Evolutionary conservation across 768 basidiomycete species (phyloP), one percentile per base, ranked within the genome.

Genomic region (Pleurotus tuoliensis): DNA sequence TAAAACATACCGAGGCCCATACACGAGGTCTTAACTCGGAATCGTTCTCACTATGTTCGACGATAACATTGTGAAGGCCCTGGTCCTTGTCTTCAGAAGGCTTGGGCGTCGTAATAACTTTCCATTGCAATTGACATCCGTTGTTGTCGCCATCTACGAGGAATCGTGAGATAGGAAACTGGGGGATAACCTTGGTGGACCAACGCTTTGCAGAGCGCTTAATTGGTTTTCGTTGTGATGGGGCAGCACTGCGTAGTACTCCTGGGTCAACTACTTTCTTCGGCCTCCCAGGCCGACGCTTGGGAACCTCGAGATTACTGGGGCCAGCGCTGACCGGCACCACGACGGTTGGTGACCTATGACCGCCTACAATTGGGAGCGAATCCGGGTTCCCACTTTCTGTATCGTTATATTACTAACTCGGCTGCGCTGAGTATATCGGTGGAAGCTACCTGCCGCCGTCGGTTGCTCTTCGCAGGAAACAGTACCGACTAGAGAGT

Each of bases 181-280:
- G 11, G 7, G 16, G n/a, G 18, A 47, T 8, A 15, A 8, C 13
- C 1, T 22, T 20, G 16, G 25, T 47, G 9, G 24, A 53, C 39
- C 7, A 12, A 53, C 51, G 4, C 41, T 53, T 51, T 9, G n/a
- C 34, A 7, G 30, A 16, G 30, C 49, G 49, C 8, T 37, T 13
- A 37, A 3, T 38, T 16, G 49, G 27, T 30, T 37, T 51, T 16
- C 22, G 16, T 16, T 3, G 27, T 37, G 20, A 38, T 12, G 24
- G 4, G 5, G 5, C 38, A 13, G 51, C 24, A 40, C 18, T 20
- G 11, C 38, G 51, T 13, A 38, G n/a, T 8, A n/a, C 51, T 41
- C 18, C 51, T 37, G 51, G 39, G 24, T 53, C 49, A 30, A 51
- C 24, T 5, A 53, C 27, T 40, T 53, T 53, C 51, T 40, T 40